Base-by-base conservation (phyloP, 1,284 basidiomycete genomes). In the Trichosporon sp. region DNA sequence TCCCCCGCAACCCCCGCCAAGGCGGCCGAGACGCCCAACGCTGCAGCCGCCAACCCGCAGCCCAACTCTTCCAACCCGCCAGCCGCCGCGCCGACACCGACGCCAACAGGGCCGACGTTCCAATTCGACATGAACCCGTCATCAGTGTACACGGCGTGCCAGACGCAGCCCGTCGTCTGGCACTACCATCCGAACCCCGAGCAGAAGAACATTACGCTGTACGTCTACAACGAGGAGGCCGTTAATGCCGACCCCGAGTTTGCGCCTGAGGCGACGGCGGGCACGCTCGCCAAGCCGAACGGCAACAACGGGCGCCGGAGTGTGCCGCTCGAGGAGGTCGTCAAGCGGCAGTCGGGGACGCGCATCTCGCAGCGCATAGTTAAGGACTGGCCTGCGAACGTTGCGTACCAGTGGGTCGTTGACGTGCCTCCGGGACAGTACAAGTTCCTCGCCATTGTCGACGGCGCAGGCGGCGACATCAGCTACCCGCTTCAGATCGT, bases 361-460 rank as follows among this genome's bases (percentile, higher is more conserved):
- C 32, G 40, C n/a, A 38, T 38, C 35, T 7, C 64, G 21, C 46
- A 37, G 46, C 38, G 37, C 54, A 59, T 80, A 21, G 72, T 70
- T 26, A 71, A 68, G 19, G 56, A 37, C 32, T 76, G 75, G 64
- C 56, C 66, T 7, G 78, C 78, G 2, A 75, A 74, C 61, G 66
- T 73, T 8, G 68, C 69, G 2, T 77, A 71, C 63, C 14, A 51
- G 7, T 79, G 75, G 74, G 63, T 68, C 5, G 70, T 79, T 56
- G 65, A 67, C 31, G 74, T 82, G 16, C 80, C 79, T 0, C 63
- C 73, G 7, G 82, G 82, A 0, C 70, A 76, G 32, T 83, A 82
- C 69, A 75, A 77, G 32, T 65, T 82, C 40, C 40, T 75, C 6
- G 81, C 77, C 0, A 56, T 70, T 2, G 72, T 79, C 56, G 70